Base-by-base conservation (phyloP, 768 basidiomycete species). In the Russula virescens region DNA sequence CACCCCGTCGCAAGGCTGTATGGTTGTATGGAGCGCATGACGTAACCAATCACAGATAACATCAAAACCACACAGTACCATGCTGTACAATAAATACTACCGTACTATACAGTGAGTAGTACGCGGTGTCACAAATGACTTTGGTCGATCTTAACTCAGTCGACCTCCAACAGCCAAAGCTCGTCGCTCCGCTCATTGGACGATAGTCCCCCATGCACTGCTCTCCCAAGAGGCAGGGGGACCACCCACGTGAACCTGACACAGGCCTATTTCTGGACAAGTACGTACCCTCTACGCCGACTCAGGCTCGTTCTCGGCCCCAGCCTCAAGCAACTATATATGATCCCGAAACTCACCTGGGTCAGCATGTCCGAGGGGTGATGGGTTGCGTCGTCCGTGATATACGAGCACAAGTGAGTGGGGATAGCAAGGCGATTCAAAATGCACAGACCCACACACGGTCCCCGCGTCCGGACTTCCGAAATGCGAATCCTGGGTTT, bases 341-440 rank as follows among this genome's bases (percentile, higher is more conserved):
- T 79, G 77, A 25, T 73, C 68, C 71, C 75, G 74, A 68, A 80
- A 80, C n/a, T 67, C 58, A 0, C 77, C 77, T 0, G 76, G 79
- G 1, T 75, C 76, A 0, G 72, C 74, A 54, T 79, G 77, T 2
- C 78, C 78, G 5, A 76, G 62, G 1, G 68, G 64, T 2, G 75
- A 75, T 0, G 75, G 72, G 11, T 70, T 73, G 5, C 71, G 55
- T 60, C 79, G 75, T 1, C 79, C 80, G 34, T 76, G 67, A 50
- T 74, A 74, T 19, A 78, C 64, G 8, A 76, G 55, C 1, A 75
- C 76, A 19, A 75, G 58, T 3, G 70, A 68, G 19, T 63, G 40
- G 10, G 56, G 55, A 23, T 64, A 60, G 0, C 60, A 13, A 14
- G 53, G 51, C 13, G 68, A 71, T 28, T 49, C 61, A 51, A 76